Percentiles rank a stretch among this genome's conserved stretches.
phyloP scores from a whole-genome alignment of 768 basidiomycete species.

The Leccinum arenicola region DNA sequence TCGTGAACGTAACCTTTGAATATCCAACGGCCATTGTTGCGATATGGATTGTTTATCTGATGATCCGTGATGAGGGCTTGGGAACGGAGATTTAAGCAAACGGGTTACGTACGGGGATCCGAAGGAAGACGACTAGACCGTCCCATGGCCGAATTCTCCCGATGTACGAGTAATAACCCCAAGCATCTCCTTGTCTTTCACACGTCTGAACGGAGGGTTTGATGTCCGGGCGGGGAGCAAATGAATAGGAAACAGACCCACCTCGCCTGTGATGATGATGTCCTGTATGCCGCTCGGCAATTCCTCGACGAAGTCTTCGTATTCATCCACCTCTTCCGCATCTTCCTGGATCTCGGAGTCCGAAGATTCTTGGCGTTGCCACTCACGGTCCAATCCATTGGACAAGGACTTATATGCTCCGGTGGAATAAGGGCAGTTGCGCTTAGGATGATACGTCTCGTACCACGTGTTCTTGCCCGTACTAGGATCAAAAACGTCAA shows the following conservation, averaged over 20 bases:
- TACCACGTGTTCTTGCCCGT: slow-evolving; percentile 40
- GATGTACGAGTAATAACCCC: slow-evolving; percentile 45
- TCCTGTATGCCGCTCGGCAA: slow-evolving; percentile 43
- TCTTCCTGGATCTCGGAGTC: slow-evolving; percentile 15
- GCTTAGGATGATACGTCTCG: slow-evolving; percentile 43
- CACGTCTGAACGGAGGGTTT: slow-evolving; percentile 34
- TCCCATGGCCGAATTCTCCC: slow-evolving; percentile 54
- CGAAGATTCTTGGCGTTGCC: slow-evolving; percentile 25
- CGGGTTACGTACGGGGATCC: slow-evolving; percentile 39
- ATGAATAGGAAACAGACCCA: slow-evolving; percentile 21
- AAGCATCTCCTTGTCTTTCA: slow-evolving; percentile 43
- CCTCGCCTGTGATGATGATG: slow-evolving; percentile 52
- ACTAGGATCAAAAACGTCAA: slow-evolving; percentile 42
- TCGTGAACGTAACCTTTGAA: slow-evolving; percentile 53
- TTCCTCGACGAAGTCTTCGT: slow-evolving; percentile 38
- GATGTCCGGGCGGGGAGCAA: neutral
- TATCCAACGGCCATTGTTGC: slow-evolving; percentile 42
- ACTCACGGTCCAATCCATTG: slow-evolving; percentile 15
- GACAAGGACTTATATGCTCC: slow-evolving; percentile 30
- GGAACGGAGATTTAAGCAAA: neutral
- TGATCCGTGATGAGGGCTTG: slow-evolving; percentile 18
- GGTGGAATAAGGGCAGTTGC: slow-evolving; percentile 36
- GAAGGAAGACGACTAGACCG: slow-evolving; percentile 45
- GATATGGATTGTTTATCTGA: slow-evolving; percentile 34
- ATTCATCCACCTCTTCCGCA: slow-evolving; percentile 36